Evolutionary conservation across 2,329 filamentous ascomycete genomes (phyloP).

Genomic region (Rhexocercosporidium sp.): DNA sequence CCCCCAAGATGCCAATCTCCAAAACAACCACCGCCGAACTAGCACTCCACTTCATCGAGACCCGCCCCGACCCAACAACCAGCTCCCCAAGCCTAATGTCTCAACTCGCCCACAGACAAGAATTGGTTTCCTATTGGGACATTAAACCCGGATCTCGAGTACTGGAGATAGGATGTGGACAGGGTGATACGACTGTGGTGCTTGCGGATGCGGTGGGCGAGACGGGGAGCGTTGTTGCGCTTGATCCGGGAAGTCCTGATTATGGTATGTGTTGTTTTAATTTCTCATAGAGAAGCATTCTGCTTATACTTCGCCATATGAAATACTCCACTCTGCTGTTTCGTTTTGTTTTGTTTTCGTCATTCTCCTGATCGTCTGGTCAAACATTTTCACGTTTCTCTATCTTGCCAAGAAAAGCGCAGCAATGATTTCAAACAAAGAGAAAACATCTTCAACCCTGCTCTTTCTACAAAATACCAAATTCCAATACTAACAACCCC

Average conservation of each 20-base stretch:
- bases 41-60: constrained; percentile 27
- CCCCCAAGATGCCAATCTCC: background rate
- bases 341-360: background rate
- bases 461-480: background rate
- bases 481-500: background rate
- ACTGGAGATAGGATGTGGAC: constrained; percentile 64
- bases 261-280: constrained; percentile 46
- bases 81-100: constrained; percentile 23
- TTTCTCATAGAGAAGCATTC: background rate
- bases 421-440: background rate
- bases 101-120: constrained; percentile 46
- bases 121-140: constrained; percentile 45
- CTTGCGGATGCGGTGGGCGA: constrained; percentile 55
- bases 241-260: constrained; percentile 56
- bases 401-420: no score
- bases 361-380: no score
- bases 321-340: background rate
- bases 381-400: no score
- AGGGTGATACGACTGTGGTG: constrained; percentile 60
- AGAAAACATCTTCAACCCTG: background rate
- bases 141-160: constrained; percentile 49
- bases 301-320: background rate
- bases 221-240: constrained; percentile 52
- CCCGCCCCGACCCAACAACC: background rate
- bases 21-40: constrained; percentile 16